Evolutionary conservation across 495 filamentous ascomycete genomes (phyloP), one percentile per base, ranked within the genome.

Genomic region (Trichoderma erinaceum): DNA sequence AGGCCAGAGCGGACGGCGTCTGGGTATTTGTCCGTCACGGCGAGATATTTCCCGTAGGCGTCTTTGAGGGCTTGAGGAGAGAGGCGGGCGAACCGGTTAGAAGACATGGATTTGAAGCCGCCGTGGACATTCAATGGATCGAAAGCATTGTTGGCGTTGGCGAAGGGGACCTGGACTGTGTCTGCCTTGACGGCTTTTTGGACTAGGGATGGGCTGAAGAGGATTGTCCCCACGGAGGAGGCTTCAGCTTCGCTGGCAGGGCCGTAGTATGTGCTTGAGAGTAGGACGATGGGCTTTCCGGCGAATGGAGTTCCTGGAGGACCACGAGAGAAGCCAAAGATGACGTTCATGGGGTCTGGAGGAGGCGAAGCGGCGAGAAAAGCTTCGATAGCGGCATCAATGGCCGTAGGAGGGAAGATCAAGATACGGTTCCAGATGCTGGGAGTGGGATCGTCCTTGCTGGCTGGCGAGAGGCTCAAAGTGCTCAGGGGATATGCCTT

Each of bases 401-500:
- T 27, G n/a, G 52, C 68, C 2, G 61, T 38, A 16, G 65, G 68
- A 7, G 69, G 66, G 25, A 69, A 68, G 13, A 71, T 58, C 2
- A 66, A 18, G 46, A 52, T 63, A 27, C 70, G 69, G 2, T 35
- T 63, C 65, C 69, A 69, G 29, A 68, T 64, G 58, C 56, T 66
- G 25, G 56, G 56, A 11, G 27, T 3, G 23, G 56, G 23, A 29
- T 27, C 27, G 4, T 61, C 23, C 3, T 32, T 61, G 56, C 23
- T 29, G 29, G 44, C 50, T 2, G 44, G 65, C 10, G 56, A 38
- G 48, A 72, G 69, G 6, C 56, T 35, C 16, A 72, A 64, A 46
- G 38, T 61, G 44, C 67, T 63, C 16, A 70, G 70, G 16, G 82
- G 83, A 16, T 82, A 80, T 35, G 84, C 80, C 50, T 82, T 82